These are phyloP conservation scores for Colletotrichum abscissum DNA, from an alignment of 2,329 filamentous ascomycete species.

Conservation along the genomic window DNA sequence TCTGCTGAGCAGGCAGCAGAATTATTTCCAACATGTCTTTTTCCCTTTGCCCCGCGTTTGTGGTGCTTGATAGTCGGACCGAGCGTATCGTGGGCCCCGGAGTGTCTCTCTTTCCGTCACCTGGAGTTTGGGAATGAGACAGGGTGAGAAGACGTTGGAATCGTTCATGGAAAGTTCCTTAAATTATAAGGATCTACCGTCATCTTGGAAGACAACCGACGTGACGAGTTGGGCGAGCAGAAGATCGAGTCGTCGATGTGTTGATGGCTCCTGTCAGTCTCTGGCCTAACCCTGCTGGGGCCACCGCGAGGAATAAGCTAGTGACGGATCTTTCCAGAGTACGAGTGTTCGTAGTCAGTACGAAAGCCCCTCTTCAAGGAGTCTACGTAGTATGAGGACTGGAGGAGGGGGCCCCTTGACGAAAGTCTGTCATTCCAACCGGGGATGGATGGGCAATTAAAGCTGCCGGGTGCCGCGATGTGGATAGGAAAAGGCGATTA, in stretches of 20 bases:
- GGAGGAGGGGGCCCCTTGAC: background rate
- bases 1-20: constrained; percentile 27
- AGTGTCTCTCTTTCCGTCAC: background rate
- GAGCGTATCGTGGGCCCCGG: background rate
- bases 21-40: background rate
- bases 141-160: background rate
- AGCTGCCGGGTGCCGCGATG: background rate
- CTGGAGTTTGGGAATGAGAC: background rate
- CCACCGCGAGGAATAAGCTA: background rate
- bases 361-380: background rate
- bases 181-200: background rate
- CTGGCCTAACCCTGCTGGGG: background rate
- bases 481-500: background rate
- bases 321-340: background rate
- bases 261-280: background rate
- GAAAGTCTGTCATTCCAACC: background rate
- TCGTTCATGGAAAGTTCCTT: background rate
- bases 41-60: background rate
- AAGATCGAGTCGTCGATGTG: background rate
- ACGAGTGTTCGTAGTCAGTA: background rate
- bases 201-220: background rate
- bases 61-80: background rate
- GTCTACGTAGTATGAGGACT: too few species aligned
- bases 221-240: background rate
- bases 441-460: background rate